Conservation (phyloP, 2,329 filamentous ascomycete genomes). For the Alternaria sp. region DNA sequence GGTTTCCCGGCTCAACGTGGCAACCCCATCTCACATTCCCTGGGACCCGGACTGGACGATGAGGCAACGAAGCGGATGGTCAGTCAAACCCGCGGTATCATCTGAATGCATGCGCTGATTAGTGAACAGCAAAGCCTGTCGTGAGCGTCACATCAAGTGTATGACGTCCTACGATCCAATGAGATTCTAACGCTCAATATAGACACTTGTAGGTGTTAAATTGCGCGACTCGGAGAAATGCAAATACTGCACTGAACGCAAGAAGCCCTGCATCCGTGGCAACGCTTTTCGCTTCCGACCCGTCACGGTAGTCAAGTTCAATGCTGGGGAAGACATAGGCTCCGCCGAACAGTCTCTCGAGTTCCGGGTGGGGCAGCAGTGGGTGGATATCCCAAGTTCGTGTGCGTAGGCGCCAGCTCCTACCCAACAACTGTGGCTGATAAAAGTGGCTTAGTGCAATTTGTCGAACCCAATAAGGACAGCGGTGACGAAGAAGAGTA, state of each 20-base stretch:
- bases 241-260: slow-evolving; percentile 44
- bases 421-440: neutral
- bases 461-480: slow-evolving; percentile 42
- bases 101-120: slow-evolving; percentile 22
- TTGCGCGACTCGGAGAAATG: slow-evolving; percentile 40
- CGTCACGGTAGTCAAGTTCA: slow-evolving; percentile 44
- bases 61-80: slow-evolving; percentile 45
- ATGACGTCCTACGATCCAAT: slow-evolving; percentile 10
- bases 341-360: slow-evolving; percentile 42
- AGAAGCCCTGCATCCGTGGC: slow-evolving; percentile 39
- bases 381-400: slow-evolving; percentile 39
- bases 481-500: slow-evolving; percentile 30
- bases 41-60: slow-evolving; percentile 18
- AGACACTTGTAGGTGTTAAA: slow-evolving; percentile 34
- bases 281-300: slow-evolving; percentile 45
- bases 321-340: slow-evolving; percentile 44
- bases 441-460: slow-evolving; percentile 31
- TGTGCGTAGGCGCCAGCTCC: slow-evolving; percentile 23
- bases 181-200: slow-evolving; percentile 1
- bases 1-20: slow-evolving; percentile 16
- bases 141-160: slow-evolving; percentile 48
- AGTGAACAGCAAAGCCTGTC: slow-evolving; percentile 38
- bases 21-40: slow-evolving; percentile 5
- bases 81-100: slow-evolving; percentile 10
- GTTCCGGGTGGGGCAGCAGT: slow-evolving; percentile 37